Conservation (phyloP, 2,329 filamentous ascomycete species). For the Fusarium longipes region DNA sequence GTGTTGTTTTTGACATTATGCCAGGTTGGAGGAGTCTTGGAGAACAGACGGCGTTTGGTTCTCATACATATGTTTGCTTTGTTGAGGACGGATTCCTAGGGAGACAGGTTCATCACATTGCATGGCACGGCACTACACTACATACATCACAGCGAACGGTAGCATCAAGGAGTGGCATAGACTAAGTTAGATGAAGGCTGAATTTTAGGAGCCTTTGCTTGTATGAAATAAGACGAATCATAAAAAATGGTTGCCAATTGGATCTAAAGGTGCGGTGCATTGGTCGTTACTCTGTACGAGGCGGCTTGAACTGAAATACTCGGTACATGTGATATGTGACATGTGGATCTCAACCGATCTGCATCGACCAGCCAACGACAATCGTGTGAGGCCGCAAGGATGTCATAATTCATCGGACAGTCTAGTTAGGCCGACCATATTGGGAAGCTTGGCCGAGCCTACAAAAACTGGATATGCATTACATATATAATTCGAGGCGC, state of each 20-base stretch:
- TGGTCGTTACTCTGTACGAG: neutral
- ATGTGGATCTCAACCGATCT: constrained; percentile 19
- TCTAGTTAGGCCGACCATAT: constrained; percentile 29
- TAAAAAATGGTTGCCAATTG: constrained; percentile 6
- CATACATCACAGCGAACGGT: constrained; percentile 14
- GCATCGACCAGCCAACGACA: constrained; percentile 13
- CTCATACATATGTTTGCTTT: constrained; percentile 20
- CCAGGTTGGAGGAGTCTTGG: constrained; percentile 32
- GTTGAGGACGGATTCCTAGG: constrained; percentile 9
- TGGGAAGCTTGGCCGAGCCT: constrained; percentile 24
- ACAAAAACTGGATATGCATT: neutral
- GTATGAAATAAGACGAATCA: constrained; percentile 19
- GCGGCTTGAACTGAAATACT: constrained; percentile 15
- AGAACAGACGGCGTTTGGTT: constrained; percentile 42
- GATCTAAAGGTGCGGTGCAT: neutral
- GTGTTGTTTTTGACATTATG: constrained; percentile 24
- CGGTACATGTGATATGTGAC: constrained; percentile 32
- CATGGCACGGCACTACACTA: neutral
- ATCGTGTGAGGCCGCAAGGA: neutral
- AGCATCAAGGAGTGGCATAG: constrained; percentile 33
- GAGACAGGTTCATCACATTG: constrained; percentile 20
- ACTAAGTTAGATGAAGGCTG: constrained; percentile 32
- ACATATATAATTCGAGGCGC: neutral
- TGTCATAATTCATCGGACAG: neutral
- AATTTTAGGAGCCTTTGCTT: constrained; percentile 18